These are phyloP conservation scores for Venturia effusa DNA, from an alignment of 2,329 filamentous ascomycete genomes.

Conservation along the genomic window DNA sequence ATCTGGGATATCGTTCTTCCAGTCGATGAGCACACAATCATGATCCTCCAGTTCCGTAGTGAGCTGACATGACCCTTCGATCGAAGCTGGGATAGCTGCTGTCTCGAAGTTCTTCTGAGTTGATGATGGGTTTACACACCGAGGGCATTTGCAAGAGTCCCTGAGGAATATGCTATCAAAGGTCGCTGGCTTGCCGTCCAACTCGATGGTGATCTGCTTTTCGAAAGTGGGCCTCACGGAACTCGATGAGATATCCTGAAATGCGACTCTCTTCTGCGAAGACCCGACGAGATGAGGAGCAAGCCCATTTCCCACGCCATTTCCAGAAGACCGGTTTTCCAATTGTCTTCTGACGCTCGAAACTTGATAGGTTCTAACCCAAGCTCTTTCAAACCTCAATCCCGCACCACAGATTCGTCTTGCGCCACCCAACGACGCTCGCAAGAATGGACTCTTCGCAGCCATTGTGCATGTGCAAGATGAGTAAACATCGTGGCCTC, in stretches of 20 bases:
- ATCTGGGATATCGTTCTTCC: conserved; percentile 45
- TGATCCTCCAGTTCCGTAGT: conserved; percentile 26
- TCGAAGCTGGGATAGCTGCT: conserved; percentile 45
- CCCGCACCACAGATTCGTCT: neutral
- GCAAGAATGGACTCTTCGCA: neutral
- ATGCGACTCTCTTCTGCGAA: neutral
- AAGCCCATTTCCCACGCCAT: neutral
- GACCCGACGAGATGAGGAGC: neutral
- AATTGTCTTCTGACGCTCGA: neutral
- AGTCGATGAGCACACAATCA: conserved; percentile 38
- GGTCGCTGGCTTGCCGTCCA: conserved; percentile 10
- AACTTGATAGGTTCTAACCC: neutral
- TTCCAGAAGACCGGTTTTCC: neutral
- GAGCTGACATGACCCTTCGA: conserved; percentile 20
- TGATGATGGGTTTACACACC: conserved; percentile 47
- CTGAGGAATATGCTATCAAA: conserved; percentile 32
- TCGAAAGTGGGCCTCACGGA: conserved; percentile 1
- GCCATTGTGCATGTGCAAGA: neutral
- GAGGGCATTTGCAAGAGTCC: conserved; percentile 47
- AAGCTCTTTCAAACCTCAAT: neutral
- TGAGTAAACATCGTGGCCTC: neutral
- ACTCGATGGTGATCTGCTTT: conserved; percentile 6
- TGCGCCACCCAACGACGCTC: neutral
- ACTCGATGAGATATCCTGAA: neutral
- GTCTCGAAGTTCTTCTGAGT: conserved; percentile 56